A percentile compares a stretch with the other conserved stretches of the same genome.
These are phyloP conservation scores for Sugiyamaella novakii DNA, from an alignment of 1,139 yeast genomes.

Conservation along the genomic window DNA sequence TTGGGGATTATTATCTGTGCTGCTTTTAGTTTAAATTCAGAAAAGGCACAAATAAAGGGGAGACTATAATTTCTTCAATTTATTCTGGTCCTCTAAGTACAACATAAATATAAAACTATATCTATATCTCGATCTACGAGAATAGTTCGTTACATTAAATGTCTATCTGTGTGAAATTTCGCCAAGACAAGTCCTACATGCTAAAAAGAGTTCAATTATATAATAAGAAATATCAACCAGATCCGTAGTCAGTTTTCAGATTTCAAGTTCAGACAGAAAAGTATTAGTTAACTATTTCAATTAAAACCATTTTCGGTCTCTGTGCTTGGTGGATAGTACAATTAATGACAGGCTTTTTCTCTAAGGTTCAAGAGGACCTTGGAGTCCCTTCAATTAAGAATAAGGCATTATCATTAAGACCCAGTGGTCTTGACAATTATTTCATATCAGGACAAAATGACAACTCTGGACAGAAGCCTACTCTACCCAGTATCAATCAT, in stretches of 20 bases:
- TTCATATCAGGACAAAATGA: not conserved
- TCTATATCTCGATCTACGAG: conserved; percentile 8
- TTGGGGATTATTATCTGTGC: conserved; percentile 6
- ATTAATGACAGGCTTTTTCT: too few relatives aligned
- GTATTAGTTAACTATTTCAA: too few relatives aligned
- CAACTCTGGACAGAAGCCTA: conserved; percentile 10
- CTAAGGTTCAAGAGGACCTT: too few relatives aligned
- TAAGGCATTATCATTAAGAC: too few relatives aligned
- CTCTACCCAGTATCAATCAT: conserved; percentile 15
- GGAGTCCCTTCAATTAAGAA: too few relatives aligned
- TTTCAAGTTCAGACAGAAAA: too few relatives aligned
- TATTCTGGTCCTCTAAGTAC: conserved; percentile 9
- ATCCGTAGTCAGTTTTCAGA: too few relatives aligned
- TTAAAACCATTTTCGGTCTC: too few relatives aligned
- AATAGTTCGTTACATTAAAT: not conserved
- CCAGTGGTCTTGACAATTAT: not conserved
- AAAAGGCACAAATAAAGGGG: conserved; percentile 17
- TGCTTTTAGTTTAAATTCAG: conserved; percentile 14
- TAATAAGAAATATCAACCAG: too few relatives aligned
- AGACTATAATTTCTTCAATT: conserved; percentile 3
- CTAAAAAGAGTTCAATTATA: too few relatives aligned
- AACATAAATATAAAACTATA: conserved; percentile 16
- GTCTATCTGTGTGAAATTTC: not conserved
- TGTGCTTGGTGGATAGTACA: too few relatives aligned
- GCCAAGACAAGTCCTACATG: not conserved